Conservation (phyloP, 768 basidiomycete genomes). For the Gloeopeniophorella convolvens region DNA sequence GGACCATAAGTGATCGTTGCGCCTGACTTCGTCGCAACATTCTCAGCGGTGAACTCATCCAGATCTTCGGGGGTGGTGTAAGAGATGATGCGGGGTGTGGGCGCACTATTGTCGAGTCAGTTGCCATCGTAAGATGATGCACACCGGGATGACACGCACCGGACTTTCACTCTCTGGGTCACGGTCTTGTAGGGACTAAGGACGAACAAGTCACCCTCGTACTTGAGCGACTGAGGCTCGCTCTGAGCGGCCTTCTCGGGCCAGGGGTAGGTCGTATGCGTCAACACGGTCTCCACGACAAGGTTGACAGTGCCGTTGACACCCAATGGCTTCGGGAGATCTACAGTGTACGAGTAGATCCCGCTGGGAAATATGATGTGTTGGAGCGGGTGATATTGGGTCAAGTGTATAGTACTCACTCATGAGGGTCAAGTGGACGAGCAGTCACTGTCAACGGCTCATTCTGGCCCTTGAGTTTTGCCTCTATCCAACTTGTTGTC, state of each 20-base stretch:
- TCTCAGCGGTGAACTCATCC: conserved; percentile 54
- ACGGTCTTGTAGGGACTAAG: conserved; percentile 77
- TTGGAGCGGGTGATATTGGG: not conserved
- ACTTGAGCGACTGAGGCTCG: conserved; percentile 76
- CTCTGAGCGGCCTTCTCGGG: conserved; percentile 67
- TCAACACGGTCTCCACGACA: conserved; percentile 71
- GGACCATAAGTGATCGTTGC: conserved; percentile 86
- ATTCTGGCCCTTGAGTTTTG: conserved; percentile 67
- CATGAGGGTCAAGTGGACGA: conserved; percentile 40
- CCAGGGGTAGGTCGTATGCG: conserved; percentile 72
- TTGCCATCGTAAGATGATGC: not conserved
- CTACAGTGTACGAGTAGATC: conserved; percentile 52
- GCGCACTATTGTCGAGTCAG: conserved; percentile 41
- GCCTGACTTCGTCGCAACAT: conserved; percentile 62
- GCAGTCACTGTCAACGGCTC: conserved; percentile 45
- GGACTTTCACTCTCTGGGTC: conserved; percentile 82
- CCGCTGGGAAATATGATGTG: conserved; percentile 24
- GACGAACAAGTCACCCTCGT: conserved; percentile 69
- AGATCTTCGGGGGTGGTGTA: conserved; percentile 62
- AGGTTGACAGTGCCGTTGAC: conserved; percentile 62
- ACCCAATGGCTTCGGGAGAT: conserved; percentile 53
- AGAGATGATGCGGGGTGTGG: conserved; percentile 61
- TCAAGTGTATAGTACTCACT: conserved; percentile 37
- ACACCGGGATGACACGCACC: conserved; percentile 43
- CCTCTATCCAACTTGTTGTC: conserved; percentile 73